Base-by-base conservation (phyloP, 768 basidiomycete species). In the Boletus vermiculosoides region DNA sequence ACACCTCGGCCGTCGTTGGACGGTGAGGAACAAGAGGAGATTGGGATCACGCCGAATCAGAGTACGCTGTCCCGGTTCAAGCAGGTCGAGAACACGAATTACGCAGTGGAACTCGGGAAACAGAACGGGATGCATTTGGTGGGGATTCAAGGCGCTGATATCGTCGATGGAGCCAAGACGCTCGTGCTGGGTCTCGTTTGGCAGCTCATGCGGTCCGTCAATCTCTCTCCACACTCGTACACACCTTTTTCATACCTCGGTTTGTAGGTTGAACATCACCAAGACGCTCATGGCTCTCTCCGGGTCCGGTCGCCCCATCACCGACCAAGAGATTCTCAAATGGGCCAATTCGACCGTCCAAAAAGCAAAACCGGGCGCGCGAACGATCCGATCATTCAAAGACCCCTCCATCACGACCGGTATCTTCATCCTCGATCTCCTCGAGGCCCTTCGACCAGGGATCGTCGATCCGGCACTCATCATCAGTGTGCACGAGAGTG, bases 51-150 rank as follows among this genome's bases (percentile, higher is more conserved):
- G 11, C 88, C 89, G 4, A 91, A 87, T 70, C 91, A 87, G 78
- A 85, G 86, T 64, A 86, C 85, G 41, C 79, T 99, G 20, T 95
- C 95, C 40, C 81, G 93, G 52, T 99, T 98, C 82, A 99, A 99
- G 79, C 87, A 88, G 33, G 94, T 99, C 28, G 97, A 99, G 76
- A 98, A 99, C 75, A 97, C 93, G 44, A 99, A 98, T 73, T 98
- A 99, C 66, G 87, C 78, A 9, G 88, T 98, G 42, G 97, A 98
- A 45, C 86, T 99, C 16, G 95, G 85, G 4, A 92, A 87, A 72
- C 88, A 92, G 72, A 95, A 91, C 66, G 87, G 89, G 45, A 91
- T 99, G 91, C 92, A 91, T 69, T 77, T 99, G 59, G 94, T 99
- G 45, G 95, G 96, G 8, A 98, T 98, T 59, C 97, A 99, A 70